Conservation (phyloP, 2,329 filamentous ascomycete genomes). For the Sarocladiaceae sp. region DNA sequence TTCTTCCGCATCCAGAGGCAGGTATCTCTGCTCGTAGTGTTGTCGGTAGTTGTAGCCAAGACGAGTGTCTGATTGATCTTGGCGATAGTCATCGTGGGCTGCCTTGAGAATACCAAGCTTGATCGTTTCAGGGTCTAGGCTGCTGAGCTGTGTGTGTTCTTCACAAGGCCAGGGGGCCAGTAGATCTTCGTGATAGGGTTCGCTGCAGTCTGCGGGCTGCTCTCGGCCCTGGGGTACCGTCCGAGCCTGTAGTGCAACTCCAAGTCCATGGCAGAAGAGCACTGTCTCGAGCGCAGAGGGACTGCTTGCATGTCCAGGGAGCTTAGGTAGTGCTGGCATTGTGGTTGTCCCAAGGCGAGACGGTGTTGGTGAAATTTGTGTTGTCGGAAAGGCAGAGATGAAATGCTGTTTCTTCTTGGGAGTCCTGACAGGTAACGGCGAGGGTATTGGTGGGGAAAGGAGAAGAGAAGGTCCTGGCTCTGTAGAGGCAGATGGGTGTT, state of each 20-base stretch:
- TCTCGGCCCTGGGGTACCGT: not conserved
- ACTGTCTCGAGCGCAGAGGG: not conserved
- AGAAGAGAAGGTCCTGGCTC: no score
- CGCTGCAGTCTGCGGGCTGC: not conserved
- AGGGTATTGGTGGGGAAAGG: no score
- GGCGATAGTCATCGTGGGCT: not conserved
- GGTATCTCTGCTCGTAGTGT: not conserved
- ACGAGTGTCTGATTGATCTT: not conserved
- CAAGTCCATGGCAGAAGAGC: not conserved
- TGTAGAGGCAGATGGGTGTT: no score
- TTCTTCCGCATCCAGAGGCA: not conserved
- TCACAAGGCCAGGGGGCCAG: constrained; percentile 1
- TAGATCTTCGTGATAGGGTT: not conserved
- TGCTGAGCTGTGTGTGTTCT: not conserved
- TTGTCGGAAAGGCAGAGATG: no score
- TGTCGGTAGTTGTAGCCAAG: not conserved
- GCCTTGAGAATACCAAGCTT: not conserved
- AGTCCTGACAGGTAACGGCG: no score
- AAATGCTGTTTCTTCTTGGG: no score
- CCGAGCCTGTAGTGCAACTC: not conserved
- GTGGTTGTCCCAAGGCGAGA: no score
- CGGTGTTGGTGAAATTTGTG: no score
- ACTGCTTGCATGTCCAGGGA: not conserved
- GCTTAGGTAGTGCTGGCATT: no score
- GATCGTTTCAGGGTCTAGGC: not conserved